Percentiles rank a stretch among this genome's conserved stretches.
Evolutionary conservation across 345 rosid genomes (phyloP).

Genomic region (Geranium brycei): DNA sequence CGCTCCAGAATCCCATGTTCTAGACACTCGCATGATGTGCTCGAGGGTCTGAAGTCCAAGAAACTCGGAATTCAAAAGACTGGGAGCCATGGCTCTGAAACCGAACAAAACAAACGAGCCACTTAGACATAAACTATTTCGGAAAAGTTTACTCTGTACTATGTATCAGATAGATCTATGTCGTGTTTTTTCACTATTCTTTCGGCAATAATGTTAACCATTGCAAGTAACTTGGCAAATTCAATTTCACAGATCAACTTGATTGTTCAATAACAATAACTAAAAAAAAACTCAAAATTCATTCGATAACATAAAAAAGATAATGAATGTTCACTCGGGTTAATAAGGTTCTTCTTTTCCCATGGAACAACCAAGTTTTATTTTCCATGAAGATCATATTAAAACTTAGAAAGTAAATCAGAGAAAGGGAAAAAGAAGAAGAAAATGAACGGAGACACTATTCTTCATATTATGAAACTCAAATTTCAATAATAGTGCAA

Average conservation of each 20-base stretch:
- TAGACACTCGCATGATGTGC: slow-evolving; percentile 40
- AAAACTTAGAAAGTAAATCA: background rate
- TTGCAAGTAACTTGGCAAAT: too few species aligned
- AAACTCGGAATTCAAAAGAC: slow-evolving; percentile 38
- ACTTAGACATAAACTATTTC: too few species aligned
- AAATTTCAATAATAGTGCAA: background rate
- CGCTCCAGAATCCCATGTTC: slow-evolving; percentile 64
- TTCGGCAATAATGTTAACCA: too few species aligned
- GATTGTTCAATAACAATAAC: too few species aligned
- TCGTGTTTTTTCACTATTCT: too few species aligned
- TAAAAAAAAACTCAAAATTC: too few species aligned
- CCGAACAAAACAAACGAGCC: slow-evolving; percentile 9
- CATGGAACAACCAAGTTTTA: background rate
- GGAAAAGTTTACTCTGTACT: too few species aligned
- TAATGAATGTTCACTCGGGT: too few species aligned
- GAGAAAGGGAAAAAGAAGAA: background rate
- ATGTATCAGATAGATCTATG: too few species aligned
- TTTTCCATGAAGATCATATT: background rate
- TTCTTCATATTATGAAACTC: background rate
- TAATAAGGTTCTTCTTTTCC: too few species aligned
- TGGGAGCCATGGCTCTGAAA: slow-evolving; percentile 42
- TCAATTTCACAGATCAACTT: too few species aligned
- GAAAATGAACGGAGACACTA: background rate
- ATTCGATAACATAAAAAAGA: too few species aligned
- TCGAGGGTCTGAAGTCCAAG: slow-evolving; percentile 46